Evolutionary conservation across 2,329 filamentous ascomycete species (phyloP).

Genomic region (Myotisia sp.): DNA sequence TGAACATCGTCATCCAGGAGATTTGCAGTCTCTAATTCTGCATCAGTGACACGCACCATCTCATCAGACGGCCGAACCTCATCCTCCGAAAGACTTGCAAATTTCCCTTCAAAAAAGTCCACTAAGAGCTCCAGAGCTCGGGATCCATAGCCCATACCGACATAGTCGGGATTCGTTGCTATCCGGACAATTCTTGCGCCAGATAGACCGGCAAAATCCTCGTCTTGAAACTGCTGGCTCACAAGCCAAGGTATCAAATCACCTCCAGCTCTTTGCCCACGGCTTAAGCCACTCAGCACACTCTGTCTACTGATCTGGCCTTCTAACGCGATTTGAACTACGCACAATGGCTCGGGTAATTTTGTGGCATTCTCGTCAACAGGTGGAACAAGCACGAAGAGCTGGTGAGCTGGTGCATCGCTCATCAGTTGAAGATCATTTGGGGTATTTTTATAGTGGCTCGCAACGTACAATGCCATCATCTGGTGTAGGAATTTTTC

Average conservation of each 20-base stretch:
- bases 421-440: conserved; percentile 98
- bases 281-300: conserved; percentile 74
- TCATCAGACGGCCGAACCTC: conserved; percentile 37
- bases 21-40: conserved; percentile 59
- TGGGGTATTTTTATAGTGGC: conserved; percentile 95
- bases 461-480: conserved; percentile 93
- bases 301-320: conserved; percentile 89
- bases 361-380: conserved; percentile 61
- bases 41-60: conserved; percentile 70
- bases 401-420: conserved; percentile 88
- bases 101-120: conserved; percentile 92
- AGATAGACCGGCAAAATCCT: conserved; percentile 85
- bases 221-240: conserved; percentile 94
- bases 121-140: conserved; percentile 73
- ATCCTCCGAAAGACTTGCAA: conserved; percentile 67
- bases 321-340: conserved; percentile 87
- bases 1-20: conserved; percentile 79
- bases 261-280: conserved; percentile 76
- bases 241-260: conserved; percentile 96
- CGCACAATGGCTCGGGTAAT: conserved; percentile 83
- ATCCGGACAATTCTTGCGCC: conserved; percentile 87
- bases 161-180: conserved; percentile 88
- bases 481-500: conserved; percentile 97
- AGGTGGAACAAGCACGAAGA: conserved; percentile 85
- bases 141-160: conserved; percentile 83